Evolutionary conservation across 148 eudicot genomes (phyloP).

Genomic region (Chenopodium suecicum): DNA sequence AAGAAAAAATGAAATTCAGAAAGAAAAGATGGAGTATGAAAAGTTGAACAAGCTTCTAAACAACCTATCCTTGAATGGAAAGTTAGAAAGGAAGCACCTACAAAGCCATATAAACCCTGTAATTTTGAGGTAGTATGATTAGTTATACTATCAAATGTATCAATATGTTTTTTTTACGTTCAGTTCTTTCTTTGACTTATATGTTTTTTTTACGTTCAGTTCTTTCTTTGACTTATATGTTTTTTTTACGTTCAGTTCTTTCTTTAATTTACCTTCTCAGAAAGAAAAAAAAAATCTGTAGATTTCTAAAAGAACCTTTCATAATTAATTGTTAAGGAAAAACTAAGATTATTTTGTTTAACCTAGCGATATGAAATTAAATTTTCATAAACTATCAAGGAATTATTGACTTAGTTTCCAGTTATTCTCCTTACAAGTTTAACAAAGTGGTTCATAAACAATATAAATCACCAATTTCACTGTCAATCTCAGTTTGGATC

Average conservation of each 20-base stretch:
- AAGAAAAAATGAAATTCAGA: neutral
- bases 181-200: no score
- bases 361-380: neutral
- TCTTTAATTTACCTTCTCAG: neutral
- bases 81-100: neutral
- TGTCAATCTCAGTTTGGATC: neutral
- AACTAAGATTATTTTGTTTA: neutral
- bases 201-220: no score
- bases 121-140: neutral
- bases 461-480: neutral
- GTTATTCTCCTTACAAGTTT: neutral
- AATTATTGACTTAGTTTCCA: neutral
- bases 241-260: no score
- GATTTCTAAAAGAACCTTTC: neutral
- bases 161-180: no score
- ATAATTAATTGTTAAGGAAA: neutral
- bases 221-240: no score
- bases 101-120: neutral
- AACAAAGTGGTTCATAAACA: neutral
- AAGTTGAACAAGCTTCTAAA: conserved; percentile 1
- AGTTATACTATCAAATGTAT: neutral
- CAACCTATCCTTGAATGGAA: neutral
- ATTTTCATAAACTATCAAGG: neutral
- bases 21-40: neutral
- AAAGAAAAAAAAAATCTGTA: neutral